Base-by-base conservation (phyloP, 345 rosid species). In the Lepidium aucheri region DNA sequence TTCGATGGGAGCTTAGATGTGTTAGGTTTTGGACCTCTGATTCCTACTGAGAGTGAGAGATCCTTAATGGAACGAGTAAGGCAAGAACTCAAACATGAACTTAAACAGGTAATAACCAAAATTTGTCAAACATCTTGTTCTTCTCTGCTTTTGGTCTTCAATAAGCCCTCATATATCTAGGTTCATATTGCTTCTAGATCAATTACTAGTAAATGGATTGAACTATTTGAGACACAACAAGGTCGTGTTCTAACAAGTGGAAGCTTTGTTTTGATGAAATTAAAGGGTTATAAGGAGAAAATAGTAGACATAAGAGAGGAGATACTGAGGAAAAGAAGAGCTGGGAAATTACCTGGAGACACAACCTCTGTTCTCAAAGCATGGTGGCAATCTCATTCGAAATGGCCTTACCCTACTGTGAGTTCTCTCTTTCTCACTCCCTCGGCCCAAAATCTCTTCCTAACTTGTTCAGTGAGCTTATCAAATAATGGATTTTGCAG, bases 361-460 rank as follows among this genome's bases (percentile, higher is more conserved):
- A 95, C 99, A 3, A 95, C 97, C 30, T 89, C 97, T 16, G 87
- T 86, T 67, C 70, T 95, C 2, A 95, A 91, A 80, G 49, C 85
- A 14, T 91, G 99, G 99, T 94, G 99, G 99, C 99, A 87, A 67
- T 73, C 96, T 32, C 99, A 94, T 76, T 77, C 93, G 7, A 94
- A 94, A 75, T 94, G 97, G 99, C 99, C 99, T 38, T 88, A 94
- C 65, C 99, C 99, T 44, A 95, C 97, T n/a, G 99, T 95, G 71
- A 75, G 90, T 70, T 67, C 67, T 47, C 53, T 33, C 39, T 33
- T 10, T 18, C 4, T 46, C 34, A 16, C 57, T 45, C 71, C 6
- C 33, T 24, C 7, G 40, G 5, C 17, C 3, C 11, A 13, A 39
- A 3, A 13, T 15, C 15, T 43, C 40, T 71, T 32, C 33, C 35